These are phyloP conservation scores for Trypanosoma scelopori DNA, from an alignment of 208 protist genomes.

Conservation along the genomic window DNA sequence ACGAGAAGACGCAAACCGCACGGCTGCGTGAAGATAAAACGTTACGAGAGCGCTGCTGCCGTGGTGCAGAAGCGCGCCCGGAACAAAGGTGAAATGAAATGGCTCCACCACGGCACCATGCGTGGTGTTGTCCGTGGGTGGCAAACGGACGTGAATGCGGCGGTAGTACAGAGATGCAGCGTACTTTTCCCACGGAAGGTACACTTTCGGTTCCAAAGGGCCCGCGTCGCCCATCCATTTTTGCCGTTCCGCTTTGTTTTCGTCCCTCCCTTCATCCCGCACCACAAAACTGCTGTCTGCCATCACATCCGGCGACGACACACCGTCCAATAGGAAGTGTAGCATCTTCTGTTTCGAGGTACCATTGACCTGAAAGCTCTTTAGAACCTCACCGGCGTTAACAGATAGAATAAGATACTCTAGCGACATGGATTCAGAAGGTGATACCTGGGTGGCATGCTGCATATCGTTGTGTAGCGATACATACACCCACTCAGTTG, in stretches of 20 bases:
- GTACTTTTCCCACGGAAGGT: slow-evolving; percentile 62
- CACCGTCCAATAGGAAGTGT: slow-evolving; percentile 63
- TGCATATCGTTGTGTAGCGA: slow-evolving; percentile 48
- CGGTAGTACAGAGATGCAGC: slow-evolving; percentile 79
- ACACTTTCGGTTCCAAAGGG: slow-evolving; percentile 9
- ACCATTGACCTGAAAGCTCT: slow-evolving; percentile 15
- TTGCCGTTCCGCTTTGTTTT: slow-evolving; percentile 33
- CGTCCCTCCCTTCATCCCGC: too few species aligned
- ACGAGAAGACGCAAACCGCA: slow-evolving; percentile 55
- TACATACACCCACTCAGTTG: slow-evolving; percentile 83
- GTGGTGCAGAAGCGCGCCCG: slow-evolving; percentile 73
- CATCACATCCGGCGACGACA: slow-evolving; percentile 25
- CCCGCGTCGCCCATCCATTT: slow-evolving; percentile 46
- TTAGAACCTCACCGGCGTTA: slow-evolving; percentile 38
- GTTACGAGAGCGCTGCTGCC: slow-evolving; percentile 57
- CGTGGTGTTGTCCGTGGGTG: not conserved
- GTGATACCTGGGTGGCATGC: not conserved
- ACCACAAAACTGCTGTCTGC: not conserved
- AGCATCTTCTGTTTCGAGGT: slow-evolving; percentile 25
- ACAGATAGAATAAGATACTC: slow-evolving; percentile 77
- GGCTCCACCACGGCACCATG: slow-evolving; percentile 35
- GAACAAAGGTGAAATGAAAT: slow-evolving; percentile 83
- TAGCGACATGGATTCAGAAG: slow-evolving; percentile 42
- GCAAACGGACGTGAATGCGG: slow-evolving; percentile 32
- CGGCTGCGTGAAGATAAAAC: slow-evolving; percentile 46